A percentile compares a stretch with the other conserved stretches of the same genome.
phyloP scores from a whole-genome alignment of 371 early-diverging fungal genomes.

The Mortierella sp. region DNA sequence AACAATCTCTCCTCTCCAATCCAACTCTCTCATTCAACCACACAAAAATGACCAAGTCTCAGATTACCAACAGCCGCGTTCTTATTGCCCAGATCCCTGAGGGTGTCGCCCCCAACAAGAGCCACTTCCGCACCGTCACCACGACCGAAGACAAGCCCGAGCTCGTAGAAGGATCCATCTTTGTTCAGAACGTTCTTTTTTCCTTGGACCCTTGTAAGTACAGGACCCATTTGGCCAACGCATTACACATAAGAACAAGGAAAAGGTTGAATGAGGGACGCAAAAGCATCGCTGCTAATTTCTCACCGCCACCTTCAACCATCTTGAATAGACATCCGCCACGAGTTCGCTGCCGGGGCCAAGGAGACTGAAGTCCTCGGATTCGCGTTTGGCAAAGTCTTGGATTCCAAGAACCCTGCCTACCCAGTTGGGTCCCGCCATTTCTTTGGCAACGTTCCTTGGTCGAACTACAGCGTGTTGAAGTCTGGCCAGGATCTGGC shows the following conservation, averaged over 20 bases:
- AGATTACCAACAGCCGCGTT: conserved; percentile 34
- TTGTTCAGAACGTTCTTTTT: conserved; percentile 58
- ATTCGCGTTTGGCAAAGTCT: conserved; percentile 33
- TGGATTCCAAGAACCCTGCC: conserved; percentile 35
- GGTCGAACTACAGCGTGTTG: conserved; percentile 33
- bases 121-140: conserved; percentile 37
- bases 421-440: conserved; percentile 25
- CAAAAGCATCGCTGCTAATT: no score
- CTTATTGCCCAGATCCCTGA: conserved; percentile 44
- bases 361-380: conserved; percentile 30
- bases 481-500: conserved; percentile 4
- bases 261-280: no score
- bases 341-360: conserved; percentile 25
- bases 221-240: not conserved
- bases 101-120: conserved; percentile 44
- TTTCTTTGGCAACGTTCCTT: conserved; percentile 4
- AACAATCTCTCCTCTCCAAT: not conserved
- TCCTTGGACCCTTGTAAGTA: conserved; percentile 61
- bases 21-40: not conserved
- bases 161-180: conserved; percentile 48
- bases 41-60: conserved; percentile 2
- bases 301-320: not conserved
- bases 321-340: conserved; percentile 39
- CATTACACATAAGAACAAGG: not conserved
- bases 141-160: conserved; percentile 27